Percentiles rank a stretch among this genome's conserved stretches.
Evolutionary conservation across 352 stramenopile genomes (phyloP).

Genomic region (Pythium plurisporium): DNA sequence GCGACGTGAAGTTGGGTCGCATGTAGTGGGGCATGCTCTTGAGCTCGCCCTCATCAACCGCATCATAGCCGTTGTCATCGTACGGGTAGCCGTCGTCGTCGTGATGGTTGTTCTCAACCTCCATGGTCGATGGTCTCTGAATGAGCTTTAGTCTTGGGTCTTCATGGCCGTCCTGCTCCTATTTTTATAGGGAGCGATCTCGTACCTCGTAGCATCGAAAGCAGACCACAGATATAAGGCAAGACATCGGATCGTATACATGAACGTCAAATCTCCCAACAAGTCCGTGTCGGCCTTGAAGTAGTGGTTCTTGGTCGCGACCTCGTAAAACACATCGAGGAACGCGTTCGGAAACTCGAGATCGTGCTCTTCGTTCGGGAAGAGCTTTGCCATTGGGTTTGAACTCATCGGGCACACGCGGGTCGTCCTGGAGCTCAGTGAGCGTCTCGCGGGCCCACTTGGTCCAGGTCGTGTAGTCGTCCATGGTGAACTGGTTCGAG

Average conservation of each 20-base stretch:
- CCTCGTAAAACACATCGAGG: slow-evolving; percentile 52
- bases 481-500: slow-evolving; percentile 28
- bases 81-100: background rate
- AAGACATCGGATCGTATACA: too few species aligned
- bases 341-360: slow-evolving; percentile 59
- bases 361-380: slow-evolving; percentile 48
- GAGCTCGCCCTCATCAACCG: background rate
- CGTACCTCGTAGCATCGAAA: too few species aligned
- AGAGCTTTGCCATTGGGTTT: slow-evolving; percentile 49
- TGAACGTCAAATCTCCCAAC: too few species aligned
- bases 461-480: slow-evolving; percentile 67
- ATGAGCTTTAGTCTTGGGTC: too few species aligned
- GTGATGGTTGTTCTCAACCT: slow-evolving; percentile 11
- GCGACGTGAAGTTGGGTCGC: slow-evolving; percentile 76
- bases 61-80: background rate
- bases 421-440: slow-evolving; percentile 28
- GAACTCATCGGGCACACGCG: slow-evolving; percentile 50
- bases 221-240: too few species aligned
- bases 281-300: slow-evolving; percentile 60
- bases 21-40: slow-evolving; percentile 62
- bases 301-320: slow-evolving; percentile 47
- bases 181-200: slow-evolving; percentile 9
- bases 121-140: background rate
- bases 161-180: background rate
- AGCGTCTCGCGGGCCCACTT: slow-evolving; percentile 57